Percentiles rank a stretch among this genome's conserved stretches.
phyloP scores from a whole-genome alignment of 2,329 filamentous ascomycete genomes.

The Ophiostoma pallidulum region DNA sequence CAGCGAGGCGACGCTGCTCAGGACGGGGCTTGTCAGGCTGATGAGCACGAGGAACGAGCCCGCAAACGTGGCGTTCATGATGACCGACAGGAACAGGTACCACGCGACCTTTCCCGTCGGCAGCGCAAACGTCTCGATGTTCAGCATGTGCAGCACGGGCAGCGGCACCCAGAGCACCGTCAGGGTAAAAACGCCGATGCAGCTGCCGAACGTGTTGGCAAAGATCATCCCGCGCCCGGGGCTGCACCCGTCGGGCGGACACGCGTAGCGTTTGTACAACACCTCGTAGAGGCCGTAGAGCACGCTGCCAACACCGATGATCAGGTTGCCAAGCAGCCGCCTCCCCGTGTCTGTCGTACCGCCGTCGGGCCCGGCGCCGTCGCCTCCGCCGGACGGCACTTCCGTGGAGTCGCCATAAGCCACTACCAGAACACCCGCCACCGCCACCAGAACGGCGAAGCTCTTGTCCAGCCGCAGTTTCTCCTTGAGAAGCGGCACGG shows the following conservation, averaged over 20 bases:
- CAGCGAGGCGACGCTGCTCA: constrained; percentile 85
- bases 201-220: constrained; percentile 80
- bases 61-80: constrained; percentile 86
- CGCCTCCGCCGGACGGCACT: constrained; percentile 23
- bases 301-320: constrained; percentile 85
- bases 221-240: constrained; percentile 91
- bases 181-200: constrained; percentile 82
- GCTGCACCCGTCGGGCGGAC: constrained; percentile 79
- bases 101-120: constrained; percentile 69
- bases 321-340: constrained; percentile 73
- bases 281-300: constrained; percentile 97
- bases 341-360: too few relatives aligned
- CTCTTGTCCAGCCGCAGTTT: constrained; percentile 77
- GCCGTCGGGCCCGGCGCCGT: constrained; percentile 18
- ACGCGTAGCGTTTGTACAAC: constrained; percentile 86
- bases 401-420: constrained; percentile 79
- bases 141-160: constrained; percentile 68
- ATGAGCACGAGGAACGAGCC: constrained; percentile 91
- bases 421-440: constrained; percentile 84
- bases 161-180: constrained; percentile 85
- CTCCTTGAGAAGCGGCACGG: constrained; percentile 80
- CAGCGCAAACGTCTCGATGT: constrained; percentile 73
- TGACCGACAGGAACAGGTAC: constrained; percentile 69
- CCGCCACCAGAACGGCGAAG: constrained; percentile 75
- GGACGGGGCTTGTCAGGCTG: constrained; percentile 80